Conservation (phyloP, 805 yeast genomes). For the Kodamaea hsintzibuensis region DNA sequence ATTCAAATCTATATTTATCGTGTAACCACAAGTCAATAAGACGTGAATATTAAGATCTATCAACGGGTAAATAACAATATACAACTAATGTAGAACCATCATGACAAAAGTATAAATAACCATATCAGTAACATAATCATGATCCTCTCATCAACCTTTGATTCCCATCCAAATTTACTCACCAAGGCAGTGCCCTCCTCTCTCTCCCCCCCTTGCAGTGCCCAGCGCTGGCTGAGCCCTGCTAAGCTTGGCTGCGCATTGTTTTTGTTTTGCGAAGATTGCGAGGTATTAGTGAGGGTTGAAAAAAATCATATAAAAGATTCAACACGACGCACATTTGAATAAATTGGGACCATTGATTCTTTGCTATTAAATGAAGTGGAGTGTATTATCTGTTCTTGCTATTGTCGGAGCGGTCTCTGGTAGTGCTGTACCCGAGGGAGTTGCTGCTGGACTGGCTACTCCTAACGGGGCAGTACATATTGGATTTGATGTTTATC, state of each 20-base stretch:
- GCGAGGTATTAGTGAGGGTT: background rate
- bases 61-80: too few species aligned
- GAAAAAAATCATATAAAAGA: background rate
- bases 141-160: too few species aligned
- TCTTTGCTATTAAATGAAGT: conserved; percentile 9
- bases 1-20: too few species aligned
- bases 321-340: background rate
- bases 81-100: too few species aligned
- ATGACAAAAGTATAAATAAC: too few species aligned
- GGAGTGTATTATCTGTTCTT: conserved; percentile 6
- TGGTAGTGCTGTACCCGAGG: background rate
- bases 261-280: background rate
- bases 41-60: too few species aligned
- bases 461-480: conserved; percentile 7
- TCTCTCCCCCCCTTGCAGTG: background rate
- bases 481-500: conserved; percentile 21
- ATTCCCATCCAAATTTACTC: too few species aligned
- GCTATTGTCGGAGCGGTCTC: conserved; percentile 6
- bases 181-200: too few species aligned
- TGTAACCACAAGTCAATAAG: too few species aligned
- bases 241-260: background rate
- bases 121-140: too few species aligned
- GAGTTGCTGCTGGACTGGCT: background rate
- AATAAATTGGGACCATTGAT: background rate
- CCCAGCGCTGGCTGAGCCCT: conserved; percentile 1